Conservation (phyloP, 257 asterid genomes). For the Apocynum venetum region DNA sequence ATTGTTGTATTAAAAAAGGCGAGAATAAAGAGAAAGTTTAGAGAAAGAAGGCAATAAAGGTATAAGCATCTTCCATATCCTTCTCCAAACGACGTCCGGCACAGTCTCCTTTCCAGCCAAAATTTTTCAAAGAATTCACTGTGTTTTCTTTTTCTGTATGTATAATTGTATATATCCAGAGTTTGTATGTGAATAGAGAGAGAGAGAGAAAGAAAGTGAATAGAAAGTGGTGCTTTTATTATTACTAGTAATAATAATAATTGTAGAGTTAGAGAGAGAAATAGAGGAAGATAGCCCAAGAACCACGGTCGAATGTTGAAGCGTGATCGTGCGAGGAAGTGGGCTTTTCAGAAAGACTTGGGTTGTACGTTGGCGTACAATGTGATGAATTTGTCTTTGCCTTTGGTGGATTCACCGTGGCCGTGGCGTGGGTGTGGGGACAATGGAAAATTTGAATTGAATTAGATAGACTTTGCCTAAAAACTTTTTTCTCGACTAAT, state of each 20-base stretch:
- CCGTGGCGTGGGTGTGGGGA: too few species aligned
- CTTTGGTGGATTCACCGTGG: too few species aligned
- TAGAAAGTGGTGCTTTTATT: background rate
- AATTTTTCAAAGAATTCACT: background rate
- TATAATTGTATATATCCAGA: background rate
- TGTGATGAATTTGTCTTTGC: too few species aligned
- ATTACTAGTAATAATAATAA: background rate
- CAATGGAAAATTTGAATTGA: too few species aligned
- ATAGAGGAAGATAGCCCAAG: constrained; percentile 6
- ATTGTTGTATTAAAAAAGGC: constrained; percentile 25
- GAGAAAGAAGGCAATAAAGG: constrained; percentile 43
- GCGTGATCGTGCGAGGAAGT: background rate
- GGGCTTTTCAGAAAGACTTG: background rate
- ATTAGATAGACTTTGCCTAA: too few species aligned
- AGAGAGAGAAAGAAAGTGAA: constrained; percentile 12
- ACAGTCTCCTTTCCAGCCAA: constrained; percentile 2
- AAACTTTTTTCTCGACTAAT: too few species aligned
- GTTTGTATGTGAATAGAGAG: background rate
- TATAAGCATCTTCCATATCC: constrained; percentile 10
- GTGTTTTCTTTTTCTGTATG: background rate
- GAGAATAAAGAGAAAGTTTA: constrained; percentile 40
- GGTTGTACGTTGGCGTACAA: too few species aligned
- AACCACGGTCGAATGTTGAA: constrained; percentile 13
- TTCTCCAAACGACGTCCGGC: constrained; percentile 32
- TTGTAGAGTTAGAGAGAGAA: background rate